Evolutionary conservation across 1,284 basidiomycete species (phyloP).

Genomic region (Wolfiporia cocos): DNA sequence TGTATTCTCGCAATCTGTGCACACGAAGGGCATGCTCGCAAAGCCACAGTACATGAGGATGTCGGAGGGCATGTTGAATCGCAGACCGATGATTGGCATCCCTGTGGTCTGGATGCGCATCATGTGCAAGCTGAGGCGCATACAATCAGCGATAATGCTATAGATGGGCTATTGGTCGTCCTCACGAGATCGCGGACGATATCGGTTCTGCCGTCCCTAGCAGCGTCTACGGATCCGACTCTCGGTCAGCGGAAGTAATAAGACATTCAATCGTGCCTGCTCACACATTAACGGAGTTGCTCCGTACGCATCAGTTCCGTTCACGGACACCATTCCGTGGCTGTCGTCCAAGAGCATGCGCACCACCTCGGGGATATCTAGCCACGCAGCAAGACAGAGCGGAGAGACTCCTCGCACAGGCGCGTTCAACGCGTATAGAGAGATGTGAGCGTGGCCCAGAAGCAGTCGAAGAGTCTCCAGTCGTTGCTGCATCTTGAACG

Average conservation of each 20-base stretch:
- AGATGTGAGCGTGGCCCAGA: constrained; percentile 46
- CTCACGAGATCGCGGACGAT: constrained; percentile 59
- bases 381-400: constrained; percentile 69
- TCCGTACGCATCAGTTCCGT: constrained; percentile 63
- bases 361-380: constrained; percentile 54
- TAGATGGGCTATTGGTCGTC: constrained; percentile 6
- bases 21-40: constrained; percentile 61
- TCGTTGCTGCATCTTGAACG: constrained; percentile 48
- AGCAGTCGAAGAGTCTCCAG: constrained; percentile 49
- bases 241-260: no score
- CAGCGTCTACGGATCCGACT: constrained; percentile 51
- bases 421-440: constrained; percentile 63
- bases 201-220: constrained; percentile 59
- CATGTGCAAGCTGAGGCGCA: constrained; percentile 59
- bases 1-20: constrained; percentile 48
- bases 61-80: constrained; percentile 56
- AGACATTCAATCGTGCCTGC: constrained; percentile 23
- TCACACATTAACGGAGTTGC: constrained; percentile 77
- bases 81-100: constrained; percentile 65
- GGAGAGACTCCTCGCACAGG: constrained; percentile 70
- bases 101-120: constrained; percentile 63
- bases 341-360: constrained; percentile 53
- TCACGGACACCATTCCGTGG: constrained; percentile 54
- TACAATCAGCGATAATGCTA: constrained; percentile 3
- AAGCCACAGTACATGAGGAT: constrained; percentile 57